phyloP scores from a whole-genome alignment of 164 flowering plant species.

The Aristolochia contorta region DNA sequence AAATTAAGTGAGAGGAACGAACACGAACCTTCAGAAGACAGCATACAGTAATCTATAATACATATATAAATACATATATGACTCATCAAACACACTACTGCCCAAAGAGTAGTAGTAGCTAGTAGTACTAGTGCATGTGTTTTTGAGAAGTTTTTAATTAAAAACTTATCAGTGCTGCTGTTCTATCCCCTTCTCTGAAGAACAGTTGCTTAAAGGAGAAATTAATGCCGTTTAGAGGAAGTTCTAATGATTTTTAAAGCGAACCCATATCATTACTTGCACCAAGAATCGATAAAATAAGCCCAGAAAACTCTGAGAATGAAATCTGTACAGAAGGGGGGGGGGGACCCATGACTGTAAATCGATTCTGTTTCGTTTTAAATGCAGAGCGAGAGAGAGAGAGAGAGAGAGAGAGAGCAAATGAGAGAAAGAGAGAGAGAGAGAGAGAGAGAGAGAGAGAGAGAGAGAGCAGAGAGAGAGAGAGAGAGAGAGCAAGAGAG shows the following conservation, averaged over 20 bases:
- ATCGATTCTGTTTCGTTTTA: background rate
- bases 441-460: too few relatives aligned
- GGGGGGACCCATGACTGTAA: background rate
- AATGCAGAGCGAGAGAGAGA: background rate
- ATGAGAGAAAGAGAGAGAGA: too few relatives aligned
- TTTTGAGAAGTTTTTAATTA: background rate
- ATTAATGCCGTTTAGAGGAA: constrained; percentile 4
- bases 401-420: too few relatives aligned
- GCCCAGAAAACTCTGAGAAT: too few relatives aligned
- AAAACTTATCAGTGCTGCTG: too few relatives aligned
- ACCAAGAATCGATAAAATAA: background rate
- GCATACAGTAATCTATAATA: constrained; percentile 6
- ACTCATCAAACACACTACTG: background rate
- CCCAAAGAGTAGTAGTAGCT: too few relatives aligned
- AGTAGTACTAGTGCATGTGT: background rate
- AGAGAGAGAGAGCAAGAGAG: too few relatives aligned
- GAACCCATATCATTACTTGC: constrained; percentile 6
- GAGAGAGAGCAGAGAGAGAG: too few relatives aligned
- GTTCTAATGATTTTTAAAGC: constrained; percentile 21
- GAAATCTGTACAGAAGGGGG: background rate
- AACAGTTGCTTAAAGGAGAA: background rate
- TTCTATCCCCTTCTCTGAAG: too few relatives aligned
- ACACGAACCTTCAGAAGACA: constrained; percentile 18
- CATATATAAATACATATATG: background rate
- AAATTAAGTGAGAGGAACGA: background rate